A percentile compares a stretch with the other conserved stretches of the same genome.
These are phyloP conservation scores for Lachnellula willkommii DNA, from an alignment of 2,329 filamentous ascomycete species.

Conservation along the genomic window DNA sequence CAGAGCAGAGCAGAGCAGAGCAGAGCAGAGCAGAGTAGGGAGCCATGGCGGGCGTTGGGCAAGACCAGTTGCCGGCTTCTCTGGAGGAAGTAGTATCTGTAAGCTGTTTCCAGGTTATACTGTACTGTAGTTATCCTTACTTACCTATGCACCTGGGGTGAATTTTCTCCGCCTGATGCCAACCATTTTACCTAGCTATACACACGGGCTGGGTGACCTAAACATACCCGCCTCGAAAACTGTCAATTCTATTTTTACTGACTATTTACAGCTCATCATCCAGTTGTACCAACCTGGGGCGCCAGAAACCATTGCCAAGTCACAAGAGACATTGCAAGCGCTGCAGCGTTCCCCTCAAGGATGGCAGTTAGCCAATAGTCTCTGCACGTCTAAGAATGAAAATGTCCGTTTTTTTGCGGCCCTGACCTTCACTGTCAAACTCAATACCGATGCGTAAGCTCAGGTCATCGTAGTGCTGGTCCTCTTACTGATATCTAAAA, in stretches of 20 bases:
- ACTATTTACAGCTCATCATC: constrained; percentile 39
- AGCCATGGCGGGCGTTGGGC: constrained; percentile 17
- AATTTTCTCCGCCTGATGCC: no score
- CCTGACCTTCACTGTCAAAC: constrained; percentile 86
- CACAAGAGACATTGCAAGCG: constrained; percentile 70
- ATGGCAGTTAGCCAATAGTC: constrained; percentile 77
- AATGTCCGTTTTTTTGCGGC: constrained; percentile 89
- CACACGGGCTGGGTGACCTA: no score
- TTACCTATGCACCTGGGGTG: no score
- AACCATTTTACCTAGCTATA: no score
- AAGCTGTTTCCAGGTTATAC: constrained; percentile 7
- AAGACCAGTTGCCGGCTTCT: constrained; percentile 24
- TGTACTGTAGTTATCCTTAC: background rate
- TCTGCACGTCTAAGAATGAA: constrained; percentile 63
- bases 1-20: background rate
- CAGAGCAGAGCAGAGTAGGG: background rate
- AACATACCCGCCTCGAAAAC: no score
- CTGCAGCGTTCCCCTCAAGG: constrained; percentile 76
- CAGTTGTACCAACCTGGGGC: constrained; percentile 44
- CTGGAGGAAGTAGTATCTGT: constrained; percentile 29
- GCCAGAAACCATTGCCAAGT: constrained; percentile 40
- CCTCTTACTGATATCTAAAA: constrained; percentile 25
- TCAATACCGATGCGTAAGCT: constrained; percentile 80
- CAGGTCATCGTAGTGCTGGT: background rate
- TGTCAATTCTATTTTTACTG: background rate